Evolutionary conservation across 2,329 filamentous ascomycete genomes (phyloP).

Genomic region (Pseudodiploospora longispora): DNA sequence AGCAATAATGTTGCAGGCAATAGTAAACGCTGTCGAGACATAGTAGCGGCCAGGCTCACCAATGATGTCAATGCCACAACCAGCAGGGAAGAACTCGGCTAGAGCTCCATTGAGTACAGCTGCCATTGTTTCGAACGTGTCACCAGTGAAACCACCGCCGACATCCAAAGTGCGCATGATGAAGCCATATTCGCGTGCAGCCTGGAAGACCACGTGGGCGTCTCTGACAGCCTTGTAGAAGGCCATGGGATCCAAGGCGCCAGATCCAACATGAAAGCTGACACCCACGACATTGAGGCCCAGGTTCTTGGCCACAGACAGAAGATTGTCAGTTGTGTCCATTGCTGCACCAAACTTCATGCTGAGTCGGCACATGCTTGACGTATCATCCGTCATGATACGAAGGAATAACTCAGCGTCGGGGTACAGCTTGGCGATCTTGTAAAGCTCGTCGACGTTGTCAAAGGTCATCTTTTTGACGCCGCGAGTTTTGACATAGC

Average conservation of each 20-base stretch:
- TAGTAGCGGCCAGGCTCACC: slow-evolving; percentile 97
- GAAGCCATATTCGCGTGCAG: slow-evolving; percentile 69
- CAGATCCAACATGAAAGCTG: slow-evolving; percentile 96
- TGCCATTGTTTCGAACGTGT: slow-evolving; percentile 89
- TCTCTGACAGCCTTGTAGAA: slow-evolving; percentile 89
- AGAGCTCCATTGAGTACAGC: slow-evolving; percentile 69
- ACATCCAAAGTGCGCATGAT: slow-evolving; percentile 83
- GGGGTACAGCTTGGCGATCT: slow-evolving; percentile 88
- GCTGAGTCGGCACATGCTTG: slow-evolving; percentile 87
- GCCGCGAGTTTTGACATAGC: slow-evolving; percentile 73
- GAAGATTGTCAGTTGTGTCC: slow-evolving; percentile 68
- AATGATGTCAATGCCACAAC: slow-evolving; percentile 68
- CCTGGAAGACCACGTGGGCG: slow-evolving; percentile 80
- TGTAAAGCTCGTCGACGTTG: slow-evolving; percentile 95
- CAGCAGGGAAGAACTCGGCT: slow-evolving; percentile 78
- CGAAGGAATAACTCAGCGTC: slow-evolving; percentile 86
- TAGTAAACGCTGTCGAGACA: slow-evolving; percentile 83
- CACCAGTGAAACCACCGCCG: slow-evolving; percentile 84
- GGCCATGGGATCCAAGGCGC: slow-evolving; percentile 84
- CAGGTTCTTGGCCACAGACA: slow-evolving; percentile 71
- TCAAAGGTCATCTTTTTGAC: slow-evolving; percentile 99
- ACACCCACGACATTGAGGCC: slow-evolving; percentile 89
- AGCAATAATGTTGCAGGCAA: slow-evolving; percentile 93
- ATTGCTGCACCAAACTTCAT: slow-evolving; percentile 94
- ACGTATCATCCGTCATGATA: slow-evolving; percentile 93